Percentiles rank a stretch among this genome's conserved stretches.
phyloP scores from a whole-genome alignment of 352 stramenopile species.

The Phytophthora melonis region DNA sequence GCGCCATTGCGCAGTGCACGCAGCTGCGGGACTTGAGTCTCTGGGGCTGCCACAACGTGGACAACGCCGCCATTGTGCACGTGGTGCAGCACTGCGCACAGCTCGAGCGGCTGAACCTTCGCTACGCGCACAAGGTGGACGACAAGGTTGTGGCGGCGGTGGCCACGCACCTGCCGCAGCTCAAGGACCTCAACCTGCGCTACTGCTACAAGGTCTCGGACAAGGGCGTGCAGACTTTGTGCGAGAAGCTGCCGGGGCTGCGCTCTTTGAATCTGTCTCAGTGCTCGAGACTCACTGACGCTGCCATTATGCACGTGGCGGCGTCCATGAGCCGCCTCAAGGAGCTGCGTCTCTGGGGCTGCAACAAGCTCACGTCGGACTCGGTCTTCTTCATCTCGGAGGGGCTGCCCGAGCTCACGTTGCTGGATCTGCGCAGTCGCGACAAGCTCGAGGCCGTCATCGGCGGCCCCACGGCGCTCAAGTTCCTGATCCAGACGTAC shows the following conservation, averaged over 20 bases:
- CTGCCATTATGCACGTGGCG: conserved; percentile 69
- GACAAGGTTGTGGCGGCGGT: conserved; percentile 76
- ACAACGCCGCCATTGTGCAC: conserved; percentile 70
- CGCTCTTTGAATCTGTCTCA: conserved; percentile 85
- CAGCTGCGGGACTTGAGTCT: conserved; percentile 72
- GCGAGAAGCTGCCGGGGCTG: conserved; percentile 52
- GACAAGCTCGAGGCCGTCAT: conserved; percentile 85
- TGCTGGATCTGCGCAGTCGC: conserved; percentile 82
- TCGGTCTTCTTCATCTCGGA: conserved; percentile 75
- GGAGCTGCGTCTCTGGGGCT: conserved; percentile 85
- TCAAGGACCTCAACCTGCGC: conserved; percentile 81
- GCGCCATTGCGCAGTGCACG: conserved; percentile 49
- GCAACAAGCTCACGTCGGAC: conserved; percentile 80
- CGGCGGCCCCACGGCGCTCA: conserved; percentile 72
- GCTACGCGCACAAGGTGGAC: conserved; percentile 88
- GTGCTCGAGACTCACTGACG: conserved; percentile 82
- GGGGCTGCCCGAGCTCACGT: conserved; percentile 64
- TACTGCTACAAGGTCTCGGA: conserved; percentile 92
- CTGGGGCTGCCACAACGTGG: conserved; percentile 83
- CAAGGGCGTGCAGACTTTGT: conserved; percentile 62
- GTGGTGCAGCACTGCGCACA: conserved; percentile 56
- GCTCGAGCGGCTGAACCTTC: conserved; percentile 73
- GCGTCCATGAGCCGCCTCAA: conserved; percentile 61
- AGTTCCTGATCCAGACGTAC: conserved; percentile 84
- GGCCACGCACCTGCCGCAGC: conserved; percentile 46